Conservation (phyloP, 805 yeast genomes). For the Ogataea pignaliae region DNA sequence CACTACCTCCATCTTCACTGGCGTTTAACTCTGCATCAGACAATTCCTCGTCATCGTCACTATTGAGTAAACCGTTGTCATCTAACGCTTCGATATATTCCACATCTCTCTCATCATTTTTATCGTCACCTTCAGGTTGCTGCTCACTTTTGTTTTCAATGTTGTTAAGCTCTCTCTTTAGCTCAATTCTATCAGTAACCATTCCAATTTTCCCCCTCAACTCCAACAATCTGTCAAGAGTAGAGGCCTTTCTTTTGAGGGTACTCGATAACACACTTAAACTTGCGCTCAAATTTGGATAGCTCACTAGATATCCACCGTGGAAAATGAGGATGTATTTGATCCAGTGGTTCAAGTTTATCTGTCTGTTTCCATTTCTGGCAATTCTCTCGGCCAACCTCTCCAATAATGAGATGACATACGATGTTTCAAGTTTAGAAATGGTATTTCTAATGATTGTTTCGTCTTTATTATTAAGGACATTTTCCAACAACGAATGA, state of each 20-base stretch:
- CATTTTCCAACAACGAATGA: conserved; percentile 78
- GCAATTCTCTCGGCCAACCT: conserved; percentile 49
- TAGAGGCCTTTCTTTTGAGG: conserved; percentile 43
- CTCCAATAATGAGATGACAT: conserved; percentile 47
- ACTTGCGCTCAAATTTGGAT: conserved; percentile 40
- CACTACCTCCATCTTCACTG: conserved; percentile 16
- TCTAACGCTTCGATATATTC: conserved; percentile 70
- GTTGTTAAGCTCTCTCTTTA: conserved; percentile 36
- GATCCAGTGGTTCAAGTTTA: conserved; percentile 49
- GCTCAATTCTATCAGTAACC: conserved; percentile 40
- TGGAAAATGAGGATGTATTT: conserved; percentile 53
- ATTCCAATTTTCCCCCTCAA: conserved; percentile 46
- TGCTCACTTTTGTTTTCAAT: conserved; percentile 21
- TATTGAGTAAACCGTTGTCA: conserved; percentile 36
- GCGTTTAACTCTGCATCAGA: conserved; percentile 13
- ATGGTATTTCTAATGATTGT: conserved; percentile 46
- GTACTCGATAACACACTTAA: conserved; percentile 43
- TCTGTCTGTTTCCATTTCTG: conserved; percentile 46
- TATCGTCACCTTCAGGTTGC: conserved; percentile 24
- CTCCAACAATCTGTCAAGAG: conserved; percentile 46
- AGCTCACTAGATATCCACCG: conserved; percentile 44
- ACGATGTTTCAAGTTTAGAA: conserved; percentile 41
- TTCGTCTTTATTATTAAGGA: conserved; percentile 55
- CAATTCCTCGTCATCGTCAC: conserved; percentile 24
- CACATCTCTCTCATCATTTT: conserved; percentile 45